Conservation (phyloP, 495 filamentous ascomycete species). For the Aspergillus homomorphus region DNA sequence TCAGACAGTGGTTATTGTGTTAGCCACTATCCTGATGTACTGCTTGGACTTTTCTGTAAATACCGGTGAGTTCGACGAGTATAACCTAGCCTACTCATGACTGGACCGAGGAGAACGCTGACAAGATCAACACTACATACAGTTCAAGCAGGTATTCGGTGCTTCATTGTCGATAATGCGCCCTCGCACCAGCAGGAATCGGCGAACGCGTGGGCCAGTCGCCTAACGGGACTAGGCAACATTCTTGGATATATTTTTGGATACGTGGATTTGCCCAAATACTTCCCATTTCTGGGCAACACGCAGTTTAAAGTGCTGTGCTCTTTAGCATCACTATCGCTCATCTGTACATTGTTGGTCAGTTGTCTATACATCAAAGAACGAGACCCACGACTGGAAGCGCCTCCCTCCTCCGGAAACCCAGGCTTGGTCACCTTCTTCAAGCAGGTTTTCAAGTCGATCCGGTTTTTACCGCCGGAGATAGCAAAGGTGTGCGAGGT, state of each 20-base stretch:
- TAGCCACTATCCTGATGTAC: slow-evolving; percentile 80
- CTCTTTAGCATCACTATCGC: slow-evolving; percentile 69
- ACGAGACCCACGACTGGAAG: slow-evolving; percentile 73
- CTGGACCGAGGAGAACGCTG: neutral
- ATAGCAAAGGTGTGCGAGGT: slow-evolving; percentile 80
- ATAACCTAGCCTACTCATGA: slow-evolving; percentile 1
- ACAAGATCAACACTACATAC: slow-evolving; percentile 9
- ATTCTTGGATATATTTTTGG: slow-evolving; percentile 83
- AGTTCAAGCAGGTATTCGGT: slow-evolving; percentile 86
- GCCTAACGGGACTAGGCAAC: slow-evolving; percentile 77
- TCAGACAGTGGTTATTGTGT: slow-evolving; percentile 58
- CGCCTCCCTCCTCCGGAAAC: slow-evolving; percentile 52
- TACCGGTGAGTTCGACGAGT: slow-evolving; percentile 56
- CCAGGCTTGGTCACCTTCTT: slow-evolving; percentile 76
- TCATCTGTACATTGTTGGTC: slow-evolving; percentile 62
- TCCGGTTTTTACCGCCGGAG: slow-evolving; percentile 71
- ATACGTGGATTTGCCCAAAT: slow-evolving; percentile 68
- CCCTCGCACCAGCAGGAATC: slow-evolving; percentile 86
- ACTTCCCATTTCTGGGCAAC: slow-evolving; percentile 72
- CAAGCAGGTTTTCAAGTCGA: slow-evolving; percentile 68
- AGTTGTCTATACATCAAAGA: slow-evolving; percentile 66
- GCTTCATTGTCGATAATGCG: slow-evolving; percentile 87
- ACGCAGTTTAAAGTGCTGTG: slow-evolving; percentile 89
- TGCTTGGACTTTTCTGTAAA: slow-evolving; percentile 89
- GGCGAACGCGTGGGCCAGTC: slow-evolving; percentile 84